Base-by-base conservation (phyloP, 148 eudicot species). In the Arctostaphylos glauca region DNA sequence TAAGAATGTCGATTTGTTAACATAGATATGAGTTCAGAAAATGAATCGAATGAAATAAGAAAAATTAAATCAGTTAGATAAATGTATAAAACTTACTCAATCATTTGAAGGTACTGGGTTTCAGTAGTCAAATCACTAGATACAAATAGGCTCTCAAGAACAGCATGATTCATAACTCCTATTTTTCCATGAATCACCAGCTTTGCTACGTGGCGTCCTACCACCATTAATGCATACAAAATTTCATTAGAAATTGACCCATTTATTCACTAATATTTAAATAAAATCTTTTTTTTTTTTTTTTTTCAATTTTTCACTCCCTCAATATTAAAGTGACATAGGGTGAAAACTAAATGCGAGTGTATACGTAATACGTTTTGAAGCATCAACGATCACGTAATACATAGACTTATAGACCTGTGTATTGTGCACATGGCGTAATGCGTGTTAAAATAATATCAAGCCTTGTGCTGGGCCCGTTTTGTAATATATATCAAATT, bases 151-250 rank as follows among this genome's bases (percentile, higher is more conserved):
- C 31, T 86, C 66, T 84, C 88, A n/a, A 89, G 84, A 82, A 91
- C 15, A 23, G 83, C 96, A 81, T 93, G 98, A 73, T 76, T 79
- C 47, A 94, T 82, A 13, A 85, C 5, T 21, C 98, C 96, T n/a
- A 92, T 54, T 7, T 76, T 79, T 55, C 98, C 98, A 86, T 93
- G 96, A 46, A 94, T 86, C 82, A 88, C 96, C 62, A 94, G 84
- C 85, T 87, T 91, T 13, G 80, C 81, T 13, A 84, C 55, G 25
- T 80, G 88, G 46, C 31, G 76, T 6, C 92, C 95, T 92, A 66
- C 38, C 31, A 13, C 2, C 2, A 43, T 19, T 74, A 47, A 6
- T 13, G 38, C 50, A 78, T 4, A 50, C 54, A 50, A 50, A 50
- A 50, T 12, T 50, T 50, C 10, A 7, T 50, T 9, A 50, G 54